Evolutionary conservation across 768 basidiomycete genomes (phyloP).

Genomic region (Lyophyllum atratum): DNA sequence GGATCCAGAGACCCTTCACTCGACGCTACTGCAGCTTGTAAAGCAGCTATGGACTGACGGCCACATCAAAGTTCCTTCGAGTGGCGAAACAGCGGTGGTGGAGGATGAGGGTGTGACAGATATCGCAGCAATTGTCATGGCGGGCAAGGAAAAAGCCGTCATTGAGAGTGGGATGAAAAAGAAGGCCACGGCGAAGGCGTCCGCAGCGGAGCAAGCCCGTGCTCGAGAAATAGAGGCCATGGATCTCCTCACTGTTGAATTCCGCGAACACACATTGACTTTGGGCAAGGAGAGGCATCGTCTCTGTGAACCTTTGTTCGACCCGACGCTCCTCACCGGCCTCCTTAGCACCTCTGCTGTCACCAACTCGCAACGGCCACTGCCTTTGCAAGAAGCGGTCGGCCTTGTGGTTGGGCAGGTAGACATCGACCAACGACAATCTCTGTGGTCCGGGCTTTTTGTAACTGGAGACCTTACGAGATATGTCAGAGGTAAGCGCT

Average conservation of each 20-base stretch:
- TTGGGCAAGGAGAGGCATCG: conserved; percentile 88
- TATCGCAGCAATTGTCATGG: conserved; percentile 87
- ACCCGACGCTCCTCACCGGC: conserved; percentile 57
- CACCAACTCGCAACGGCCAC: conserved; percentile 26
- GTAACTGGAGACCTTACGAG: conserved; percentile 79
- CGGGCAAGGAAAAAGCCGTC: conserved; percentile 88
- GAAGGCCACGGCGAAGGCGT: conserved; percentile 67
- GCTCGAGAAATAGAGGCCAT: conserved; percentile 82
- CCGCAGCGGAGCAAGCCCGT: conserved; percentile 78
- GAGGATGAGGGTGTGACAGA: conserved; percentile 90
- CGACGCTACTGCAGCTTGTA: conserved; percentile 63
- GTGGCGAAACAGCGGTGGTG: conserved; percentile 62
- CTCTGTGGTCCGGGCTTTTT: conserved; percentile 78
- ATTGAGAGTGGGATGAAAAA: conserved; percentile 86
- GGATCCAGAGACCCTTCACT: conserved; percentile 47
- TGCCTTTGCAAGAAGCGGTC: conserved; percentile 68
- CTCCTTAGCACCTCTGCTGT: conserved; percentile 27
- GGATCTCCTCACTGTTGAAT: conserved; percentile 78
- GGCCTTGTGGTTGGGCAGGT: conserved; percentile 60
- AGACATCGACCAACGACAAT: conserved; percentile 67
- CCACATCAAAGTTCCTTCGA: conserved; percentile 71
- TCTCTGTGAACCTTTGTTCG: conserved; percentile 89
- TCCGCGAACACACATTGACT: conserved; percentile 69
- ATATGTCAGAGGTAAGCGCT: conserved; percentile 64
- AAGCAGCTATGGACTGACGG: conserved; percentile 64